phyloP scores from a whole-genome alignment of 2,329 filamentous ascomycete species.

The Fusarium haematococcum region DNA sequence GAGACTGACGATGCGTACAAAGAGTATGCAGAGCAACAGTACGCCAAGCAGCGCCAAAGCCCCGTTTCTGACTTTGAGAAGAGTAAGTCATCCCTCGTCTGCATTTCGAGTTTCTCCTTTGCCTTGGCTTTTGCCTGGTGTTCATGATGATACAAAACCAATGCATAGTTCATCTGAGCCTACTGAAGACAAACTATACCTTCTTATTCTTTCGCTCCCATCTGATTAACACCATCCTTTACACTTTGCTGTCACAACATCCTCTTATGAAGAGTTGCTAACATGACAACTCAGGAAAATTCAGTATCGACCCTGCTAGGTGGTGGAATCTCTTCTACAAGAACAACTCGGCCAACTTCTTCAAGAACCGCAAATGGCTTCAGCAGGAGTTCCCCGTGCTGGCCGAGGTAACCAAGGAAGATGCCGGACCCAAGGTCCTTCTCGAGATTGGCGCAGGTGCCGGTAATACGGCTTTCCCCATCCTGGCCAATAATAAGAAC shows the following conservation, averaged over 20 bases:
- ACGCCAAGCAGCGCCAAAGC: constrained; percentile 82
- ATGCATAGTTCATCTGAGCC: constrained; percentile 80
- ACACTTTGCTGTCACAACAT: constrained; percentile 32
- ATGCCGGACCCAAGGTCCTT: constrained; percentile 76
- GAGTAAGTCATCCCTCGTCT: constrained; percentile 61
- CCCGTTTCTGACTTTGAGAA: constrained; percentile 96
- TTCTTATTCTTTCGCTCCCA: constrained; percentile 78
- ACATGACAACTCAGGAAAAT: constrained; percentile 70
- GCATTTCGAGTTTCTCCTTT: constrained; percentile 4
- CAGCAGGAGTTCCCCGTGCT: constrained; percentile 95
- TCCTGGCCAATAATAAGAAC: constrained; percentile 87
- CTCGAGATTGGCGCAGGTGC: constrained; percentile 95
- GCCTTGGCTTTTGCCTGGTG: constrained; percentile 46
- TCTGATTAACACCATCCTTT: constrained; percentile 61
- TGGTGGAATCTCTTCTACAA: constrained; percentile 99
- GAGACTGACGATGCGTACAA: constrained; percentile 90
- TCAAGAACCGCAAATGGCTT: constrained; percentile 98
- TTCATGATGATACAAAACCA: constrained; percentile 68
- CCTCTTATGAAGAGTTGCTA: constrained; percentile 48
- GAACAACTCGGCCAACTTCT: constrained; percentile 97
- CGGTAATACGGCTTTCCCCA: constrained; percentile 95
- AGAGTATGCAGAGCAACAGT: constrained; percentile 87
- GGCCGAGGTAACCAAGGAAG: constrained; percentile 77
- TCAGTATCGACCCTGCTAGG: constrained; percentile 90
- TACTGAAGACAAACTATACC: constrained; percentile 72